Conservation (phyloP, 2,329 filamentous ascomycete species). For the Ilyonectria mors-panacis region DNA sequence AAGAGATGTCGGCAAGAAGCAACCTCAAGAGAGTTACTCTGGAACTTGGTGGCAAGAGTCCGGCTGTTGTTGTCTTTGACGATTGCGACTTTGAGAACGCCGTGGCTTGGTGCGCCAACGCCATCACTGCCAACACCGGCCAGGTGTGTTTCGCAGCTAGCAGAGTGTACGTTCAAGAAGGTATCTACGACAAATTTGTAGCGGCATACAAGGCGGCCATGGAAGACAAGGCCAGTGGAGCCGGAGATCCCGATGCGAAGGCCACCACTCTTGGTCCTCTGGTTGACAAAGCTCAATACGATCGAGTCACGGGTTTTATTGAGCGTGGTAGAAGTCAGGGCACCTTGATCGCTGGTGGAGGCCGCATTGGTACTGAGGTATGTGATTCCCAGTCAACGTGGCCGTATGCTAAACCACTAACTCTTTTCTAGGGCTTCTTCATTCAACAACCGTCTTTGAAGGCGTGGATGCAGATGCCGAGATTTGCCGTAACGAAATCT, state of each 20-base stretch:
- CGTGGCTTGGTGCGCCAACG: conserved; percentile 55
- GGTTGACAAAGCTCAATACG: conserved; percentile 64
- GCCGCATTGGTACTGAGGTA: conserved; percentile 55
- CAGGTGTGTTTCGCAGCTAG: conserved; percentile 84
- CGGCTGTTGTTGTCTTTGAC: conserved; percentile 75
- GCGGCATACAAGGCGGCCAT: conserved; percentile 72
- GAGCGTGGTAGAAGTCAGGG: conserved; percentile 58
- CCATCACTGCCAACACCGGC: conserved; percentile 78
- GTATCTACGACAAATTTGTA: conserved; percentile 74
- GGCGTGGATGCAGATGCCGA: conserved; percentile 58
- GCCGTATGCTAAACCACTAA: background rate
- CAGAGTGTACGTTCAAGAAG: conserved; percentile 76
- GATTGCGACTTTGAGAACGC: conserved; percentile 76
- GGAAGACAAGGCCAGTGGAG: conserved; percentile 65
- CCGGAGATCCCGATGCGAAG: conserved; percentile 73
- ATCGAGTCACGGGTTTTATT: conserved; percentile 62
- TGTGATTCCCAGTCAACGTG: conserved; percentile 24
- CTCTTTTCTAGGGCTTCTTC: conserved; percentile 54
- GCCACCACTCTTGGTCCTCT: conserved; percentile 72
- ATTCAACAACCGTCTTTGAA: conserved; percentile 63
- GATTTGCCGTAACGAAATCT: conserved; percentile 69
- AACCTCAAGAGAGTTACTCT: conserved; percentile 81
- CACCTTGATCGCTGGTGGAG: conserved; percentile 55
- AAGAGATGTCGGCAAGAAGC: conserved; percentile 60
- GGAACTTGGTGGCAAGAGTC: conserved; percentile 80